Evolutionary conservation across 495 filamentous ascomycete species (phyloP).

Genomic region (Penicillium canariense): DNA sequence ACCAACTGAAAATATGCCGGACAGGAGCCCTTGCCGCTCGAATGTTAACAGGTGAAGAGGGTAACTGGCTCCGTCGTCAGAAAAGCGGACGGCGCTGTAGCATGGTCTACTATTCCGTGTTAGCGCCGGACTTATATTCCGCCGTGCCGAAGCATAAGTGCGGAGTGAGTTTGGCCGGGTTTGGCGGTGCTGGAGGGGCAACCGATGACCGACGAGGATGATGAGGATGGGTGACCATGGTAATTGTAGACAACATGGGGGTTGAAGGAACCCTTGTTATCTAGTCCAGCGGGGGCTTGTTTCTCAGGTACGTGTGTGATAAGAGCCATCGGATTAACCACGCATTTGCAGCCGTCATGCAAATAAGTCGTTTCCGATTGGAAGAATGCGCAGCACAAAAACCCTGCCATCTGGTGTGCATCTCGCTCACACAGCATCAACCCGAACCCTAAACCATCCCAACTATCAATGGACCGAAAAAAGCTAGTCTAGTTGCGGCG

Average conservation of each 20-base stretch:
- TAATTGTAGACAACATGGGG: no score
- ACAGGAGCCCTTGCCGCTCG: no score
- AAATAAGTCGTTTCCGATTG: background rate
- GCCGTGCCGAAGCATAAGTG: conserved; percentile 22
- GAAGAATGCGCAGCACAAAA: background rate
- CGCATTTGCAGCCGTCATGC: background rate
- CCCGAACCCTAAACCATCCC: background rate
- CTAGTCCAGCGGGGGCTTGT: no score
- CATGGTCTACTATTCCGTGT: conserved; percentile 15
- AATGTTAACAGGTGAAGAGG: background rate
- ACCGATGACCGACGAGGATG: no score
- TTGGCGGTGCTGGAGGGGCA: no score
- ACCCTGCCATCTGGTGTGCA: background rate
- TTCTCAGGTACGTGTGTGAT: background rate
- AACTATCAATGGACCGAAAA: no score
- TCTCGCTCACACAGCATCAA: no score
- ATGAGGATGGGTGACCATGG: no score
- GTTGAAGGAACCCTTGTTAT: no score
- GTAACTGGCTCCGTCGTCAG: conserved; percentile 6
- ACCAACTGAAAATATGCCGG: no score
- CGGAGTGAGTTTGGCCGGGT: no score
- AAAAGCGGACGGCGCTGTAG: conserved; percentile 29
- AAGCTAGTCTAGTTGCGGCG: conserved; percentile 9
- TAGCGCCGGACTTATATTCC: conserved; percentile 27
- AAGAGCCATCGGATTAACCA: background rate